phyloP scores from a whole-genome alignment of 805 yeast species.

The Metschnikowia similis region DNA sequence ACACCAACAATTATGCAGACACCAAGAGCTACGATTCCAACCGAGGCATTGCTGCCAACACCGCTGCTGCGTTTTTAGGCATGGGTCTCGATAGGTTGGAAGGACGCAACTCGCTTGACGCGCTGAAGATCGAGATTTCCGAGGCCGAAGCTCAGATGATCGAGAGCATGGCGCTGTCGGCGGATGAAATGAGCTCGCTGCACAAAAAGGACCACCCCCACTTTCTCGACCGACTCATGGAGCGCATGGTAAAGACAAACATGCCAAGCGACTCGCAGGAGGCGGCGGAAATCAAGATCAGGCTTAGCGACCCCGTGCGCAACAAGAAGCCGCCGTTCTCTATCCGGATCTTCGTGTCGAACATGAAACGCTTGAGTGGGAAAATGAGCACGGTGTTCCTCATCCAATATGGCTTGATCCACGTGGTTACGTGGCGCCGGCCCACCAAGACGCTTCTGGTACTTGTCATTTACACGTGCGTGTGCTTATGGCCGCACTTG shows the following conservation, averaged over 20 bases:
- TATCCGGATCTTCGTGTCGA: slow-evolving; percentile 49
- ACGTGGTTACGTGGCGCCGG: slow-evolving; percentile 67
- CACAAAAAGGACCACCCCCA: slow-evolving; percentile 30
- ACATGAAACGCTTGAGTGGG: slow-evolving; percentile 53
- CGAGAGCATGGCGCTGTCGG: slow-evolving; percentile 27
- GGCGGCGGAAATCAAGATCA: slow-evolving; percentile 36
- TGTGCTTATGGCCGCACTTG: slow-evolving; percentile 69
- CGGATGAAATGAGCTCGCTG: slow-evolving; percentile 19
- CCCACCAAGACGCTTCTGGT: slow-evolving; percentile 65
- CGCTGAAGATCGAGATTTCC: slow-evolving; percentile 13
- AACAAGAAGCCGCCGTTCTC: slow-evolving; percentile 51
- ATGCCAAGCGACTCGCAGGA: slow-evolving; percentile 49
- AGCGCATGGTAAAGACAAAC: slow-evolving; percentile 47
- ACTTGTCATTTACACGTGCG: slow-evolving; percentile 57
- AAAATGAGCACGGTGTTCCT: slow-evolving; percentile 55
- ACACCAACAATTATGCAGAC: slow-evolving; percentile 25
- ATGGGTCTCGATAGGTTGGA: slow-evolving; percentile 26
- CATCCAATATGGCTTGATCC: slow-evolving; percentile 57
- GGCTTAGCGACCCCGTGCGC: slow-evolving; percentile 44
- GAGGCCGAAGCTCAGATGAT: slow-evolving; percentile 27
- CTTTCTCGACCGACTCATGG: slow-evolving; percentile 56
- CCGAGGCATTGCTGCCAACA: slow-evolving; percentile 34
- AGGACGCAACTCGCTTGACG: neutral
- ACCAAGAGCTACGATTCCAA: slow-evolving; percentile 21
- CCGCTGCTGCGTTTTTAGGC: slow-evolving; percentile 33